These are phyloP conservation scores for Leccinum olivaceopallidum DNA, from an alignment of 768 basidiomycete species.

Conservation along the genomic window DNA sequence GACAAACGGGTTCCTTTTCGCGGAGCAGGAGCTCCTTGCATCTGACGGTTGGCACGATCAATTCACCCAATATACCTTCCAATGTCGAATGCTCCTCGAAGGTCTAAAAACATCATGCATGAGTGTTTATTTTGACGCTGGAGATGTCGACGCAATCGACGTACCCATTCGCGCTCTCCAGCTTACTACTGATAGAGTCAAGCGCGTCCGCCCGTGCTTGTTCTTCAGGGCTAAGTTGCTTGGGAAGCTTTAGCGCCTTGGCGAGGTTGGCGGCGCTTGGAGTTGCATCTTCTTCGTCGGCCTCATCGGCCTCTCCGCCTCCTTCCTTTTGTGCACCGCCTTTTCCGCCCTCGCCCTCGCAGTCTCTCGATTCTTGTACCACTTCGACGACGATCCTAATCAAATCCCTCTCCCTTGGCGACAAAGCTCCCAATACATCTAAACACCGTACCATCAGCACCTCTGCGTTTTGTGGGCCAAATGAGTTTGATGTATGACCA, in stretches of 20 bases:
- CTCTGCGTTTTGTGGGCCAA: background rate
- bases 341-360: constrained; percentile 38
- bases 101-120: constrained; percentile 32
- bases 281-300: constrained; percentile 5
- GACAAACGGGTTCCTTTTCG: constrained; percentile 64
- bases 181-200: no score
- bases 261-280: constrained; percentile 8
- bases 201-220: constrained; percentile 56
- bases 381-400: constrained; percentile 89
- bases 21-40: constrained; percentile 75
- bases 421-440: constrained; percentile 76
- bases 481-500: background rate
- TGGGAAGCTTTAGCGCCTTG: constrained; percentile 26
- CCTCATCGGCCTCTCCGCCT: constrained; percentile 29
- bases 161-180: constrained; percentile 85
- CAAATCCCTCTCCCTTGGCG: constrained; percentile 76
- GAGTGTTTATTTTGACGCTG: background rate
- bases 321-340: constrained; percentile 36
- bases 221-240: constrained; percentile 58
- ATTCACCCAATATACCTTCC: constrained; percentile 68
- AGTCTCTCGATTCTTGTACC: constrained; percentile 69
- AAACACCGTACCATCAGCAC: constrained; percentile 77
- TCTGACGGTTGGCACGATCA: constrained; percentile 89
- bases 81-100: constrained; percentile 70
- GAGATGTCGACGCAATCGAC: constrained; percentile 43